Conservation (phyloP, 371 early-diverging fungal species). For the Amoeboaphelidium protococcarum region DNA sequence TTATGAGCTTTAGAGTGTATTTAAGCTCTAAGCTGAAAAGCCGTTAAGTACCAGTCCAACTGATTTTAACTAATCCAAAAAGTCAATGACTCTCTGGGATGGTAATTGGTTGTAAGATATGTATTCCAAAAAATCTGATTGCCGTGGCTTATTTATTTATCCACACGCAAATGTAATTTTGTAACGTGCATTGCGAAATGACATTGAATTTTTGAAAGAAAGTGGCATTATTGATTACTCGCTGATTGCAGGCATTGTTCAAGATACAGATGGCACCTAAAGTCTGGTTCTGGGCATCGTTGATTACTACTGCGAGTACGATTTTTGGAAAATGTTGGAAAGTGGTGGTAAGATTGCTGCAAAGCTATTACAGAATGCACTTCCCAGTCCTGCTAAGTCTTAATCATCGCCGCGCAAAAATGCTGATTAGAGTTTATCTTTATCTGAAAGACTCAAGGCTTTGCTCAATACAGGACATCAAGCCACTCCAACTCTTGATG, state of each 20-base stretch:
- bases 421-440: too few species aligned
- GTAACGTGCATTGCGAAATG: too few species aligned
- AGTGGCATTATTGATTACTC: neutral
- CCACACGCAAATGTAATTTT: too few species aligned
- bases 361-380: neutral
- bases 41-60: too few species aligned
- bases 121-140: too few species aligned
- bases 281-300: neutral
- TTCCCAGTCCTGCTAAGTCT: neutral
- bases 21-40: too few species aligned
- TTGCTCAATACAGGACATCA: neutral
- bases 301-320: neutral
- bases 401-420: neutral
- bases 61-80: too few species aligned
- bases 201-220: neutral
- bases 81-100: too few species aligned
- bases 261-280: neutral
- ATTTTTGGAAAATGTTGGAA: neutral
- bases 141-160: too few species aligned
- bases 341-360: neutral
- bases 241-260: neutral
- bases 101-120: too few species aligned
- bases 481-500: neutral
- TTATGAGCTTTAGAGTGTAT: too few species aligned
- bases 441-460: too few species aligned